Base-by-base conservation (phyloP, 75 land plant genomes). In the Sequoia sempervirens region DNA sequence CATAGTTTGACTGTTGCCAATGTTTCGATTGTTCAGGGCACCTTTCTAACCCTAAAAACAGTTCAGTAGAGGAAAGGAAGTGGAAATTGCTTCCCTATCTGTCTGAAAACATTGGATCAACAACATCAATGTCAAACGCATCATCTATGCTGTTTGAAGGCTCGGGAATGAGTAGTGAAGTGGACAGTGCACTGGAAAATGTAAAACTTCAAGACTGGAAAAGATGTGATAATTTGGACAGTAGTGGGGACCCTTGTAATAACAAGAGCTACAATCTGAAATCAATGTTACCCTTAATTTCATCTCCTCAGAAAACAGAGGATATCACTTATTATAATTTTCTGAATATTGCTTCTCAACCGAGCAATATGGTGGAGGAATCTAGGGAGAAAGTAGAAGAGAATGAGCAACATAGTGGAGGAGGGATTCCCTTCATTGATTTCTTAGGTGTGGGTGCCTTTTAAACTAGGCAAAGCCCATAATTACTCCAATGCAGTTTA, bases 81-180 rank as follows among this genome's bases (percentile, higher is more conserved):
- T 70, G 11, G 13, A 70, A 23, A 32, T 32, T 70, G 15, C 37
- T 70, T 30, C 73, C 73, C 0, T 32, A 70, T 32, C 36, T 70
- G 37, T 23, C 12, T 70, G 34, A 70, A 70, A 30, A 32, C 36
- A 70, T 70, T 0, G 15, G 73, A 70, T 14, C 12, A 70, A 6
- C 73, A 30, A 70, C 14, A 30, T 30, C 73, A 32, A 7, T 61
- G 6, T 70, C 73, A 70, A 70, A 70, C 3, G 15, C 73, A 32
- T 70, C 73, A 32, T 70, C 73, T 0, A 70, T 30, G 32, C 15
- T 70, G 7, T 70, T 70, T 32, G 73, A 70, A 32, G 37, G 36
- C 73, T 70, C 73, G 15, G 73, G 36, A 30, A 70, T 70, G 37
- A 70, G 73, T 70, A 70, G 32, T 70, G 73, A 70, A 70, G 73